Percentiles rank a stretch among this genome's conserved stretches.
Evolutionary conservation across 1,284 basidiomycete genomes (phyloP).

Genomic region (Moesziomyces globuligerus): DNA sequence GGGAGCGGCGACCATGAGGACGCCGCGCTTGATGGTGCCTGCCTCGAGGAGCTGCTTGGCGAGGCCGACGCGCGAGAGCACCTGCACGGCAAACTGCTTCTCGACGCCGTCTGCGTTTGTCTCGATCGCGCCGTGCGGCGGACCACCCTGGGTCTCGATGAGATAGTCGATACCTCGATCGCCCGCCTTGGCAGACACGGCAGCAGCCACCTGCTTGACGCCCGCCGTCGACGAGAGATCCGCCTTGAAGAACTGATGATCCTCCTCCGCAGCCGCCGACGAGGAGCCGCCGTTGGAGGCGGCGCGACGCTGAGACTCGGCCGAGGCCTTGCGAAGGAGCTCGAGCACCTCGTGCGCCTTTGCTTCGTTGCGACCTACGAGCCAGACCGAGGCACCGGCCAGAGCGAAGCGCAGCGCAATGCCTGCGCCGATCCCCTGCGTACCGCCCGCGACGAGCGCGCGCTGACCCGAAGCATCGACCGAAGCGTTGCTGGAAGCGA

Average conservation of each 20-base stretch:
- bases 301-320: conserved; percentile 35
- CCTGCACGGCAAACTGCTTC: conserved; percentile 66
- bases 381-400: conserved; percentile 66
- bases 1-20: conserved; percentile 64
- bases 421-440: conserved; percentile 59
- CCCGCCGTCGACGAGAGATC: conserved; percentile 62
- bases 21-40: conserved; percentile 60
- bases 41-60: conserved; percentile 63
- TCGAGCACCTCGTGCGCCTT: conserved; percentile 60
- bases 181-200: conserved; percentile 51
- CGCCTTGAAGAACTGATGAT: conserved; percentile 66
- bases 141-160: conserved; percentile 66
- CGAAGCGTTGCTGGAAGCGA: conserved; percentile 31
- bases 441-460: conserved; percentile 55
- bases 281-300: not conserved
- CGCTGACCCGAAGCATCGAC: conserved; percentile 31
- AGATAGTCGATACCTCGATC: conserved; percentile 66
- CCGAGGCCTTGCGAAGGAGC: conserved; percentile 45
- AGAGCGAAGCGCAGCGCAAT: conserved; percentile 60
- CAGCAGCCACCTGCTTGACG: conserved; percentile 51
- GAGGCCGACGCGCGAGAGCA: conserved; percentile 66
- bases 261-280: not conserved
- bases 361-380: conserved; percentile 66
- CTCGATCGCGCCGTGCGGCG: conserved; percentile 27
- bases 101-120: conserved; percentile 48